These are phyloP conservation scores for Monilinia polystroma DNA, from an alignment of 2,329 filamentous ascomycete genomes.

Conservation along the genomic window DNA sequence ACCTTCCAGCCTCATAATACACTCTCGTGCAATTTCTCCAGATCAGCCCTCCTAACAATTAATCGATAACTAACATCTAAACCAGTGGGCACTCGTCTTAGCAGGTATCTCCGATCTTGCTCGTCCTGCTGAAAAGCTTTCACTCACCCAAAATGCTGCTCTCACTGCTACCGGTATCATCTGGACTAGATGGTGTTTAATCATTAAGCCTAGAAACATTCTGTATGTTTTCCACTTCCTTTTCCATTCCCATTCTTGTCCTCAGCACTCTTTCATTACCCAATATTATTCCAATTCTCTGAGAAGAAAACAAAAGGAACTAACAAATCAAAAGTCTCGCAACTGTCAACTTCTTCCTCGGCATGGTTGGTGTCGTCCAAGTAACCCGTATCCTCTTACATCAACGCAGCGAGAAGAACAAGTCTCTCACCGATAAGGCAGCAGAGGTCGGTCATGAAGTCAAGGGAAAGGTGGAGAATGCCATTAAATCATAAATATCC, in stretches of 20 bases:
- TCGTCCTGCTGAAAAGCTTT: constrained; percentile 89
- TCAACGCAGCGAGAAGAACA: constrained; percentile 57
- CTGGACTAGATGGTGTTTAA: constrained; percentile 98
- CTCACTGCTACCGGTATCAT: constrained; percentile 89
- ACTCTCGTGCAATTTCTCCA: background rate
- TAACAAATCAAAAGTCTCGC: constrained; percentile 61
- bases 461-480: constrained; percentile 40
- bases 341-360: constrained; percentile 97
- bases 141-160: constrained; percentile 86
- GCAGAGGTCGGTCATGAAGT: constrained; percentile 24
- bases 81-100: constrained; percentile 80
- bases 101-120: constrained; percentile 89
- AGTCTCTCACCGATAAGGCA: constrained; percentile 34
- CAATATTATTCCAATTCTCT: background rate
- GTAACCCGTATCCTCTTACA: constrained; percentile 71
- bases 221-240: constrained; percentile 56
- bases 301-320: background rate
- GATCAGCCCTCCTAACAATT: background rate
- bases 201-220: constrained; percentile 91
- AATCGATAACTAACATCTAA: constrained; percentile 1
- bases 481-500: constrained; percentile 40
- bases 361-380: constrained; percentile 81
- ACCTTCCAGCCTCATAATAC: background rate
- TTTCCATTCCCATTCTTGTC: constrained; percentile 26
- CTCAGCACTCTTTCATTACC: constrained; percentile 25